Conservation (phyloP, 2,329 filamentous ascomycete species). For the Calcarisporium arbuscula region DNA sequence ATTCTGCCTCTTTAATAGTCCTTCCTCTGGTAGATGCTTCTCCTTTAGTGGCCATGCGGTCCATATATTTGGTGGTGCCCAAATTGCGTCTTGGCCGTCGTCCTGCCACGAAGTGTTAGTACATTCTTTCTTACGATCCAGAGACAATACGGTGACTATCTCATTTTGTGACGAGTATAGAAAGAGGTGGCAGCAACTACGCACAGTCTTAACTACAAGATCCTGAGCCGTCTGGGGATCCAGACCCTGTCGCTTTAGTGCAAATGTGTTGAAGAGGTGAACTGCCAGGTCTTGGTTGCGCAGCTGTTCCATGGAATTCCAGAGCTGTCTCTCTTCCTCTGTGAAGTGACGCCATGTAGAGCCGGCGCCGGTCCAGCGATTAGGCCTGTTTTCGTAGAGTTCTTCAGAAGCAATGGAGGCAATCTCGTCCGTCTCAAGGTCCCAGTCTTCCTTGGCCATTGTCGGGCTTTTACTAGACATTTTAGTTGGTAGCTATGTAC, state of each 20-base stretch:
- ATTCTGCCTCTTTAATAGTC: slow-evolving; percentile 38
- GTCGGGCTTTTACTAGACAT: too few relatives aligned
- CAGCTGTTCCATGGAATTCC: slow-evolving; percentile 55
- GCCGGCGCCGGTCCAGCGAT: slow-evolving; percentile 63
- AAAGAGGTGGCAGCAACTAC: slow-evolving; percentile 1
- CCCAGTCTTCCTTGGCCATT: too few relatives aligned
- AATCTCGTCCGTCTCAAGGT: slow-evolving; percentile 40
- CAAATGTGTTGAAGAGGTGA: slow-evolving; percentile 75
- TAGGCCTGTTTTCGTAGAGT: slow-evolving; percentile 50
- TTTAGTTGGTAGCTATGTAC: too few relatives aligned
- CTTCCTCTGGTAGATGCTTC: slow-evolving; percentile 52
- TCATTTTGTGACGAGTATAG: background rate
- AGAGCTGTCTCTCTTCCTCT: slow-evolving; percentile 54
- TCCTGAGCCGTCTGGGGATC: slow-evolving; percentile 19
- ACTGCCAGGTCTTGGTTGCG: slow-evolving; percentile 61
- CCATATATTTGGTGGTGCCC: slow-evolving; percentile 58
- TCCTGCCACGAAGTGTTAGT: slow-evolving; percentile 16
- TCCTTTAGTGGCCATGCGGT: slow-evolving; percentile 76
- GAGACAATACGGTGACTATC: background rate
- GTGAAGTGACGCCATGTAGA: slow-evolving; percentile 63
- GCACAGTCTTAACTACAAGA: slow-evolving; percentile 23
- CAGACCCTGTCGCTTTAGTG: slow-evolving; percentile 45
- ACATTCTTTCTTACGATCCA: background rate
- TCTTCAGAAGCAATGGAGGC: slow-evolving; percentile 41
- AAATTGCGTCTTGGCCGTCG: slow-evolving; percentile 27